phyloP scores from a whole-genome alignment of 176 grass and related monocot species.

The Tillandsia fasciculata region DNA sequence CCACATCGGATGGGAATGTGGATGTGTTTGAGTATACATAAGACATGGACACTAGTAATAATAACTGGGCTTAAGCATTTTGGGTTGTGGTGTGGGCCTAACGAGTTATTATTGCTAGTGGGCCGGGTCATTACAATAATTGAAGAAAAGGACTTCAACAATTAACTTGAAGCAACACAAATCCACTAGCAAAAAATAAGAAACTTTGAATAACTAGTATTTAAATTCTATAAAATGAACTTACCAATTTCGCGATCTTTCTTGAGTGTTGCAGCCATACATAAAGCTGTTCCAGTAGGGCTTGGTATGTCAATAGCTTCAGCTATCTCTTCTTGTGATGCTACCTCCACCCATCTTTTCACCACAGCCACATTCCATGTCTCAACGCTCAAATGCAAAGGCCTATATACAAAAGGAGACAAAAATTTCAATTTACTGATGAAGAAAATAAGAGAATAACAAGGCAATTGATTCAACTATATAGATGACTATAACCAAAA shows the following conservation, averaged over 20 bases:
- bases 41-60: too few species aligned
- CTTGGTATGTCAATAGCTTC: constrained; percentile 73
- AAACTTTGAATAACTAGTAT: background rate
- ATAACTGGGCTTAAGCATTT: too few species aligned
- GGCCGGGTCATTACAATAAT: too few species aligned
- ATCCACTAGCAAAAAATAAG: background rate
- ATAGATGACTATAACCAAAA: background rate
- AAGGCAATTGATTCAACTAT: background rate
- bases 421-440: constrained; percentile 14
- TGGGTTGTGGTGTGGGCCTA: too few species aligned
- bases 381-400: constrained; percentile 91
- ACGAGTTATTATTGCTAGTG: too few species aligned
- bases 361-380: constrained; percentile 83
- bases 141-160: too few species aligned
- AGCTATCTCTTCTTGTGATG: constrained; percentile 58
- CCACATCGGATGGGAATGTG: too few species aligned
- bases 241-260: constrained; percentile 94
- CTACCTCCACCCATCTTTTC: constrained; percentile 79
- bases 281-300: constrained; percentile 75
- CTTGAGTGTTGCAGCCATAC: constrained; percentile 96
- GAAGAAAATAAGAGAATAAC: background rate
- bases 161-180: too few species aligned
- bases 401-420: constrained; percentile 41
- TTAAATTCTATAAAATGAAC: background rate
- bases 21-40: too few species aligned